A percentile compares a stretch with the other conserved stretches of the same genome.
phyloP scores from a whole-genome alignment of 192 early-diverging fungal species.

The Coemansia sp. region DNA sequence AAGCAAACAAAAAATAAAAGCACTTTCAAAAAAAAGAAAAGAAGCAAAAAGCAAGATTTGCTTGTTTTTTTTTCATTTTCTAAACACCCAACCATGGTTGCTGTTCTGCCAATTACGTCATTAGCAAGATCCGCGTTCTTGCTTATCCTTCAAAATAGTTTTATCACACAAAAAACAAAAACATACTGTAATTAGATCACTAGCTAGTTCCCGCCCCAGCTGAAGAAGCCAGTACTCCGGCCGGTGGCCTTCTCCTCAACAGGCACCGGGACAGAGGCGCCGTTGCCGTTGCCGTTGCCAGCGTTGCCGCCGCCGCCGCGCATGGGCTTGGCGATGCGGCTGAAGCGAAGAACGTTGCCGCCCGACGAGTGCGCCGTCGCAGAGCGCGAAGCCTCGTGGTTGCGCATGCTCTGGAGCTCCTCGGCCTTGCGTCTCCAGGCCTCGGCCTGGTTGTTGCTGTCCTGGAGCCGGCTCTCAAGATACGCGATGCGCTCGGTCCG shows the following conservation, averaged over 20 bases:
- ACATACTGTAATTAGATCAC: neutral
- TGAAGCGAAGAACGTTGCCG: slow-evolving; percentile 59
- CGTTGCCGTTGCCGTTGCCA: neutral
- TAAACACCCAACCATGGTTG: neutral
- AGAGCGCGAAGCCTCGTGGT: slow-evolving; percentile 18
- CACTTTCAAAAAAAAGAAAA: too few species aligned
- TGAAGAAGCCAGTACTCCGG: slow-evolving; percentile 39
- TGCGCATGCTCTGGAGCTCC: slow-evolving; percentile 60
- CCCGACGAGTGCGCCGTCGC: slow-evolving; percentile 16
- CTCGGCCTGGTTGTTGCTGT: slow-evolving; percentile 79
- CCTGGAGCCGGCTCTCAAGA: slow-evolving; percentile 76
- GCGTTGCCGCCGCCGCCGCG: slow-evolving; percentile 72
- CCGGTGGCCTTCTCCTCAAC: slow-evolving; percentile 36
- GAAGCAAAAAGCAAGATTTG: neutral
- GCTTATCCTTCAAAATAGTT: too few species aligned
- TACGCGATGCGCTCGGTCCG: slow-evolving; percentile 93
- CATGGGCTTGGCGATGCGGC: slow-evolving; percentile 88
- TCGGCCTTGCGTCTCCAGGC: slow-evolving; percentile 69
- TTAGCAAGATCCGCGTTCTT: too few species aligned
- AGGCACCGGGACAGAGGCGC: slow-evolving; percentile 1
- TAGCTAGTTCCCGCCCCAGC: slow-evolving; percentile 38
- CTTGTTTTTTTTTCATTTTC: neutral
- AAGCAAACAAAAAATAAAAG: slow-evolving; percentile 1
- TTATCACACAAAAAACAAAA: neutral
- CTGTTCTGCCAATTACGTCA: too few species aligned